A percentile compares a stretch with the other conserved stretches of the same genome.
phyloP scores from a whole-genome alignment of 768 basidiomycete species.

The Hericium coralloides region DNA sequence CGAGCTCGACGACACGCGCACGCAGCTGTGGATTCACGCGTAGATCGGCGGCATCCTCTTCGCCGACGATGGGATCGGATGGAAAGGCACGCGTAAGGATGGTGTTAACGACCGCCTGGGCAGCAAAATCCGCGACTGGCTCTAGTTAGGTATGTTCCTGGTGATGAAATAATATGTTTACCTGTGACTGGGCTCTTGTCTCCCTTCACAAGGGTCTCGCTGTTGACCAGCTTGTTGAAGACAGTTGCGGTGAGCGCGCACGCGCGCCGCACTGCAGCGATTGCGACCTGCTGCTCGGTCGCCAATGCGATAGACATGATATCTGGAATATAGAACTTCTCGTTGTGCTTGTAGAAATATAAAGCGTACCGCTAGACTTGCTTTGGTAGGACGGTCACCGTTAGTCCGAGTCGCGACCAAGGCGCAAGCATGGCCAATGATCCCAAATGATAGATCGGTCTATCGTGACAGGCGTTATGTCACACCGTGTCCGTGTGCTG shows the following conservation, averaged over 20 bases:
- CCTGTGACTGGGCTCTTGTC: conserved; percentile 74
- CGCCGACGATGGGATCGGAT: conserved; percentile 81
- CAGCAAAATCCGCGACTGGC: conserved; percentile 86
- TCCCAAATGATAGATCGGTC: too few relatives aligned
- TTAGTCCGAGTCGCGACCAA: too few relatives aligned
- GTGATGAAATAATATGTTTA: conserved; percentile 16
- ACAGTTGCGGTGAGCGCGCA: conserved; percentile 77
- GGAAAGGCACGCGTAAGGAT: conserved; percentile 78
- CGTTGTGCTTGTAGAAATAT: too few relatives aligned
- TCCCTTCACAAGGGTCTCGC: conserved; percentile 80
- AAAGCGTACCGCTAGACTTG: too few relatives aligned
- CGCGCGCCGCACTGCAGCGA: conserved; percentile 82
- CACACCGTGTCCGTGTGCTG: too few relatives aligned
- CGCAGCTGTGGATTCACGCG: conserved; percentile 40
- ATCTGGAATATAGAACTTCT: neutral
- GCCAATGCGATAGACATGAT: conserved; percentile 48
- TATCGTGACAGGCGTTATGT: too few relatives aligned
- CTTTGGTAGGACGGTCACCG: too few relatives aligned
- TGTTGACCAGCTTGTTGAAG: conserved; percentile 76
- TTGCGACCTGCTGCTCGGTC: conserved; percentile 70
- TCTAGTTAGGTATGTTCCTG: neutral
- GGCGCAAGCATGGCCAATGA: too few relatives aligned
- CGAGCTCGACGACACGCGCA: conserved; percentile 68
- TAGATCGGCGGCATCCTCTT: conserved; percentile 85
- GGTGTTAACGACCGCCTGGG: conserved; percentile 84